A percentile compares a stretch with the other conserved stretches of the same genome.
Conservation (phyloP, 352 stramenopile species). For the Pythium volutum region DNA sequence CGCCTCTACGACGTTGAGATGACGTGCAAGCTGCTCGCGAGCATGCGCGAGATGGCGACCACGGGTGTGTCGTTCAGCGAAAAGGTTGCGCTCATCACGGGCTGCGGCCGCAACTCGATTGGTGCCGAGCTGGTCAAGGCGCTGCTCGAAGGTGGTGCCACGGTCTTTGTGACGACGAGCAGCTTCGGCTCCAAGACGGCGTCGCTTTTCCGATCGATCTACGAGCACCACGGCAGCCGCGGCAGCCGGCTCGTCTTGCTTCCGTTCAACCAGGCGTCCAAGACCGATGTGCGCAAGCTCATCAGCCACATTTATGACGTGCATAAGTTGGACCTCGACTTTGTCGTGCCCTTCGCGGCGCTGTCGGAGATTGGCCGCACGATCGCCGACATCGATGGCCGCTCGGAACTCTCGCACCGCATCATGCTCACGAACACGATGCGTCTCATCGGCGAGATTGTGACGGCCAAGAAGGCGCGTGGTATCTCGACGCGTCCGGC, state of each 20-base stretch:
- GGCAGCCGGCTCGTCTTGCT: conserved; percentile 76
- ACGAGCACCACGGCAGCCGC: conserved; percentile 81
- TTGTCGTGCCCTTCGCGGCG: conserved; percentile 85
- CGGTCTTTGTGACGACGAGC: conserved; percentile 82
- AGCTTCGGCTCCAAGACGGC: conserved; percentile 64
- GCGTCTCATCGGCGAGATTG: conserved; percentile 78
- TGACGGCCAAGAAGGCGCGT: conserved; percentile 65
- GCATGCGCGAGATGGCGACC: conserved; percentile 84
- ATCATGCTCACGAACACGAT: conserved; percentile 89
- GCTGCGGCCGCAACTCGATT: conserved; percentile 84
- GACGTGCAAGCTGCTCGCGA: conserved; percentile 72
- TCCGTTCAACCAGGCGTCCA: conserved; percentile 86
- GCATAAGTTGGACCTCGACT: conserved; percentile 83
- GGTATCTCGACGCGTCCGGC: conserved; percentile 73
- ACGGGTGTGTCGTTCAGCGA: conserved; percentile 80
- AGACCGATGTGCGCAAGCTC: conserved; percentile 66
- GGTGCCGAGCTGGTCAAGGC: conserved; percentile 81
- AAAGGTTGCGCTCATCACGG: conserved; percentile 85
- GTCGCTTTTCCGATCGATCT: conserved; percentile 70
- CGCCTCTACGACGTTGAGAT: conserved; percentile 80
- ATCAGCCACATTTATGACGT: conserved; percentile 81
- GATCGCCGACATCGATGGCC: conserved; percentile 74
- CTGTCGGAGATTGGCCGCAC: conserved; percentile 76
- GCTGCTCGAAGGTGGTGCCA: conserved; percentile 81
- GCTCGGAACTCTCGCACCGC: conserved; percentile 78